A percentile compares a stretch with the other conserved stretches of the same genome.
phyloP scores from a whole-genome alignment of 2,329 filamentous ascomycete genomes.

The Pseudogymnoascus sp. region DNA sequence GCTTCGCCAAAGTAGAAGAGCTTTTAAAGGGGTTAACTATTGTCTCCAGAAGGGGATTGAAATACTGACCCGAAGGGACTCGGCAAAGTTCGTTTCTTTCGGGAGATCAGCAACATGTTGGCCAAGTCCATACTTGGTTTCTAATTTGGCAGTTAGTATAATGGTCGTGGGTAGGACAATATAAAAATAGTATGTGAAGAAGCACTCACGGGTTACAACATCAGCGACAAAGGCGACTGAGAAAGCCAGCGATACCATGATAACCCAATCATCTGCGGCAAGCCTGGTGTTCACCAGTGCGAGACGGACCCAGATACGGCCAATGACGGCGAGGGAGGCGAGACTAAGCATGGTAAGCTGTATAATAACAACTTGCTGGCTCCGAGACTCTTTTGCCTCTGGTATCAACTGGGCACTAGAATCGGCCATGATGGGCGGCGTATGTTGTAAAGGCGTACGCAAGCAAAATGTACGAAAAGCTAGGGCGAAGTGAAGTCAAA shows the following conservation, averaged over 20 bases:
- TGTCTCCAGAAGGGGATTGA: not conserved
- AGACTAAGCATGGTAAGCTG: not conserved
- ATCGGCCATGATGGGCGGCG: not conserved
- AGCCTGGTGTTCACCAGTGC: slow-evolving; percentile 1
- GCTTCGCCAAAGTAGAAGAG: slow-evolving; percentile 7
- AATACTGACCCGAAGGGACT: slow-evolving; percentile 10
- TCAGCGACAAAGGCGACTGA: slow-evolving; percentile 5
- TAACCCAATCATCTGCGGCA: not conserved
- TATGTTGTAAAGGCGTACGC: not conserved
- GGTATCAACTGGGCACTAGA: not conserved
- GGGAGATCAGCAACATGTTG: slow-evolving; percentile 2
- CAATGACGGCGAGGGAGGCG: not conserved
- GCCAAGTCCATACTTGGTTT: slow-evolving; percentile 4
- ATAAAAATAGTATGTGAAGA: not conserved
- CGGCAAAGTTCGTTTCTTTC: slow-evolving; percentile 7
- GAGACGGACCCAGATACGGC: not conserved
- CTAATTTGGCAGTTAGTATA: not conserved
- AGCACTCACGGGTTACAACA: not conserved
- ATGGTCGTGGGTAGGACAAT: not conserved
- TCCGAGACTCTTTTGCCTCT: not conserved
- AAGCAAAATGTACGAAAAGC: not conserved
- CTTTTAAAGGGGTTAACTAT: not conserved
- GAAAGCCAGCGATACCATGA: slow-evolving; percentile 6
- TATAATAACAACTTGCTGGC: not conserved
- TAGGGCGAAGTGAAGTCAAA: not conserved